These are phyloP conservation scores for Papilionanthe hybrid DNA, from an alignment of 116 monocot genomes.

Conservation along the genomic window DNA sequence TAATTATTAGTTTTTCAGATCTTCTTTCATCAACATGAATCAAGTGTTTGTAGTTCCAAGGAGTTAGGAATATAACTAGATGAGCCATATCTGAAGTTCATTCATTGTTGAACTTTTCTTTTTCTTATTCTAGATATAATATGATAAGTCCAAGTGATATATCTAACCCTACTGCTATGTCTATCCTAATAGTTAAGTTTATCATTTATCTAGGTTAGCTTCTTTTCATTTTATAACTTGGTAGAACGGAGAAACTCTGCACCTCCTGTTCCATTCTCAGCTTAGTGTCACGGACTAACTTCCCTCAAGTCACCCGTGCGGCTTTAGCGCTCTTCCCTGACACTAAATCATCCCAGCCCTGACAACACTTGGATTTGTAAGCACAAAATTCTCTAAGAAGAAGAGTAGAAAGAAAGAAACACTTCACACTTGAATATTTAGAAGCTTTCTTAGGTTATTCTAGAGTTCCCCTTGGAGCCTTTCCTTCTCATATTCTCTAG, in stretches of 20 bases:
- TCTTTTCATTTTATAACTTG: background rate
- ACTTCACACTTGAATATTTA: too few relatives aligned
- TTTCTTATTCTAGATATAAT: background rate
- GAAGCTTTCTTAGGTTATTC: too few relatives aligned
- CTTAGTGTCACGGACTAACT: background rate
- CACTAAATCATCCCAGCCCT: too few relatives aligned
- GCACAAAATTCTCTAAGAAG: too few relatives aligned
- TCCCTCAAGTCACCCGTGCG: too few relatives aligned
- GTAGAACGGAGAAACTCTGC: background rate
- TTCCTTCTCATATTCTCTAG: too few relatives aligned
- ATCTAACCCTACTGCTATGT: background rate
- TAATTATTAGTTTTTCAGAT: background rate
- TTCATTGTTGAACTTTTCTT: background rate
- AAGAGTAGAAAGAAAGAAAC: too few relatives aligned
- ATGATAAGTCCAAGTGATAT: background rate
- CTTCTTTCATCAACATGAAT: background rate
- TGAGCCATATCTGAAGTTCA: background rate
- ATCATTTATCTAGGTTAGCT: background rate
- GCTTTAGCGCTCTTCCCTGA: too few relatives aligned
- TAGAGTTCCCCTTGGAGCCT: too few relatives aligned
- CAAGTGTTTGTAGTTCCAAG: background rate
- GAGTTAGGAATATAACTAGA: background rate
- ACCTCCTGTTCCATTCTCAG: background rate
- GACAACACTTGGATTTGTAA: too few relatives aligned
- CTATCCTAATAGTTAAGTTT: background rate